Conservation (phyloP, 176 grass and related monocot genomes). For the Oryza longistaminata region DNA sequence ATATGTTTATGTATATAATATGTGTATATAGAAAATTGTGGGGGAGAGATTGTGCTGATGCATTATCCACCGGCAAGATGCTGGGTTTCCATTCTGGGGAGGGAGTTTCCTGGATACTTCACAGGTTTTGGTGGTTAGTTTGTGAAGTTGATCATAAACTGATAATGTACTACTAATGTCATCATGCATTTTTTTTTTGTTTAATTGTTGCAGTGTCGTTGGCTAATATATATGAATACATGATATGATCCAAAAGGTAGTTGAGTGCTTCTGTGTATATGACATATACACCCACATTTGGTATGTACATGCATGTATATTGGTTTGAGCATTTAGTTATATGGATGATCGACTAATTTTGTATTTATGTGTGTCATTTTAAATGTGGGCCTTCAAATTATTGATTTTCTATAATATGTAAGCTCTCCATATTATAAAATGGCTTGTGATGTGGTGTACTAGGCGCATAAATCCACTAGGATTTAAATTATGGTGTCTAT, state of each 20-base stretch:
- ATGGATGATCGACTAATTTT: background rate
- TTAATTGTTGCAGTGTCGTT: background rate
- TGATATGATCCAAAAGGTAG: background rate
- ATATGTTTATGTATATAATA: background rate
- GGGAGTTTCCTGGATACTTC: background rate
- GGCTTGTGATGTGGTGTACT: background rate
- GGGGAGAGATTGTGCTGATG: background rate
- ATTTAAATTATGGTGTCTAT: no score
- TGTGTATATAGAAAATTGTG: background rate
- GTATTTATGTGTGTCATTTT: background rate
- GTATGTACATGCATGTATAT: background rate
- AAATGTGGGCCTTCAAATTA: background rate
- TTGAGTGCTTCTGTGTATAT: background rate
- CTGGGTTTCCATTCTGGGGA: background rate
- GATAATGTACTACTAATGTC: background rate
- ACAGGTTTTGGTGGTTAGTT: background rate
- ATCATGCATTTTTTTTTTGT: background rate
- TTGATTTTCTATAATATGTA: background rate
- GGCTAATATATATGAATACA: background rate
- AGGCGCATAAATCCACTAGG: no score
- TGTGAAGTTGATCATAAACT: background rate
- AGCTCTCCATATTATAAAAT: background rate
- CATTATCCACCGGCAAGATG: background rate
- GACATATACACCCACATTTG: background rate
- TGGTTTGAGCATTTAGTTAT: background rate